Percentiles rank a stretch among this genome's conserved stretches.
Conservation (phyloP, 148 eudicot genomes). For the Simmondsia chinensis region DNA sequence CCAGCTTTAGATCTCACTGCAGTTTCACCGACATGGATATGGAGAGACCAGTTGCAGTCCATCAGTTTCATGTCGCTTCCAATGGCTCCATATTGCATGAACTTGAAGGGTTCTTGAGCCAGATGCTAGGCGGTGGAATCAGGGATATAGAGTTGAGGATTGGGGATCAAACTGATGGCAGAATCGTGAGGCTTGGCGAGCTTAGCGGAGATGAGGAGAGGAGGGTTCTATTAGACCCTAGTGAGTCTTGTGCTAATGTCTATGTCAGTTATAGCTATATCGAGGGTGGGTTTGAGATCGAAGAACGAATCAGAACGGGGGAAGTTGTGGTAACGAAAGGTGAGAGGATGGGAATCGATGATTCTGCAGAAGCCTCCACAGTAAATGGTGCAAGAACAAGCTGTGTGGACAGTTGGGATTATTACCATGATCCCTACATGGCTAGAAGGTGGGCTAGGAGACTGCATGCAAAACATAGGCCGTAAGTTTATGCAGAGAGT, state of each 20-base stretch:
- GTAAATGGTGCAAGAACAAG: slow-evolving; percentile 45
- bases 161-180: slow-evolving; percentile 29
- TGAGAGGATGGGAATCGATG: slow-evolving; percentile 25
- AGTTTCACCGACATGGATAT: slow-evolving; percentile 19
- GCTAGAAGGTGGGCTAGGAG: slow-evolving; percentile 93
- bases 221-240: slow-evolving; percentile 43
- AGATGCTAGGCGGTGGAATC: slow-evolving; percentile 47
- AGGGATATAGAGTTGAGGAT: slow-evolving; percentile 60
- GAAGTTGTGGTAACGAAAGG: slow-evolving; percentile 35
- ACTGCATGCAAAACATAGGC: slow-evolving; percentile 47
- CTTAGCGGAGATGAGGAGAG: slow-evolving; percentile 72
- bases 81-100: slow-evolving; percentile 60
- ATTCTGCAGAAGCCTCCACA: slow-evolving; percentile 13
- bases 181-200: slow-evolving; percentile 64
- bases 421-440: slow-evolving; percentile 75
- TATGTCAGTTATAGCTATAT: slow-evolving; percentile 58
- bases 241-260: slow-evolving; percentile 23
- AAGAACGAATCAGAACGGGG: slow-evolving; percentile 48
- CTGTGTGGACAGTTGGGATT: slow-evolving; percentile 63
- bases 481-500: no score
- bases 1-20: slow-evolving; percentile 30
- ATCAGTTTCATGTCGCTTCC: slow-evolving; percentile 65
- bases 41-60: slow-evolving; percentile 33
- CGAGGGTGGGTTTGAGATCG: slow-evolving; percentile 27
- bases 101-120: slow-evolving; percentile 51